Evolutionary conservation across 1,284 basidiomycete species (phyloP), one percentile per base, ranked within the genome.

Genomic region (Cystobasidium pallidum): DNA sequence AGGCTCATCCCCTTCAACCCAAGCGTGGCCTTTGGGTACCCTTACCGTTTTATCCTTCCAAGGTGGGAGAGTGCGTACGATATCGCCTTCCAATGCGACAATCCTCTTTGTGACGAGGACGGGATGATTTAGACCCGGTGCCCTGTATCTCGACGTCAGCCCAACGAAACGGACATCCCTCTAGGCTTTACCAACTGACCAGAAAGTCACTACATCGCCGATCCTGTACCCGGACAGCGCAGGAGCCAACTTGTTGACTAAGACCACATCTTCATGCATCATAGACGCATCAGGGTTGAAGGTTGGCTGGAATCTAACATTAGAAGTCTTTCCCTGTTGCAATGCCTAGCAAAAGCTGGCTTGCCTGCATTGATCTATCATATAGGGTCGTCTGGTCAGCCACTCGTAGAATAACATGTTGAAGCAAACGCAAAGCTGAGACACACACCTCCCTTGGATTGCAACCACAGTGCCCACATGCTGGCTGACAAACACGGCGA

Each of bases 121-220:
- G 13, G 82, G 78, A 1, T 84, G 83, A 72, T 85, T 81, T 32
- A 81, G 77, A 0, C 84, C 84, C 7, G 84, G 84, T 76, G 82
- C 84, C 59, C 21, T 45, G 19, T 0, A 52, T n/a, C 11, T 30
- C 36, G n/a, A 39, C 65, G 17, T 47, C 21, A 3, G 26, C 13
- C n/a, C 24, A 76, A n/a, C n/a, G n/a, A n/a, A n/a, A n/a, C n/a
- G n/a, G n/a, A n/a, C n/a, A n/a, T n/a, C n/a, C n/a, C n/a, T n/a
- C n/a, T n/a, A n/a, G n/a, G n/a, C n/a, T n/a, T n/a, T n/a, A n/a
- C n/a, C n/a, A 78, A 59, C 65, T 28, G 13, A 83, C 82, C 80
- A 81, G 19, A 86, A 74, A 1, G 83, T 84, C 13, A 85, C 84
- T 43, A 86, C 82, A 72, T 86, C 84, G 1, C 84, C 85, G 4